Base-by-base conservation (phyloP, 2,329 filamentous ascomycete species). In the Diaporthe amygdali region DNA sequence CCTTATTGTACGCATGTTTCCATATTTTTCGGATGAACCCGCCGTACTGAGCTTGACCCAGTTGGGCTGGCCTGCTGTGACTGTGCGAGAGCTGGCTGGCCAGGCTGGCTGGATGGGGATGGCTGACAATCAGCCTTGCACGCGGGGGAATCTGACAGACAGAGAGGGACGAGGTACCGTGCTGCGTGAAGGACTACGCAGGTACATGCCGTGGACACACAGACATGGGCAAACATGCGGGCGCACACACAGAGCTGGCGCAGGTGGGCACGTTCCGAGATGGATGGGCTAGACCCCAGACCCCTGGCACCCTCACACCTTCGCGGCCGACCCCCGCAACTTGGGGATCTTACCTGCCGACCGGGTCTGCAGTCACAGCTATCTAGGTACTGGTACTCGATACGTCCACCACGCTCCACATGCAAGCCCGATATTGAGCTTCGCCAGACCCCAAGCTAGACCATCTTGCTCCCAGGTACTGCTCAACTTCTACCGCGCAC, bases 1-100 rank as follows among this genome's bases (percentile, higher is more conserved):
- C 54, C 55, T 59, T 25, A 25, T 46, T 30, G 39, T n/a, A 61
- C 44, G 39, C 56, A 47, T 46, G 56, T 61, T 61, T 61, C 56
- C 41, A 47, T 63, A 17, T 49, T 37, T 63, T 39, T 64, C 59
- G 59, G 59, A 64, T 49, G 59, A 64, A 64, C 59, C 59, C 59
- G 44, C 41, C 20, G 17, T 15, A 30, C 3, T 64, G 59, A 49
- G 59, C 59, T 64, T 64, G 59, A 44, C 44, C 59, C 20, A 49
- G 44, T 64, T 47, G 8, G 59, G 59, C 59, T 63, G 46, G 59
- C 41, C 59, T 37, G 25, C 41, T 47, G 56, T 32, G 39, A 61
- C 55, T 61, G 6, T 9, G 22, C 30, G 37, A 30, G 55, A 27
- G 55, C 34, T 39, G 55, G 37, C 54, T 56, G 54, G 54, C 54